Base-by-base conservation (phyloP, 345 rosid genomes). In the Salix exigua region DNA sequence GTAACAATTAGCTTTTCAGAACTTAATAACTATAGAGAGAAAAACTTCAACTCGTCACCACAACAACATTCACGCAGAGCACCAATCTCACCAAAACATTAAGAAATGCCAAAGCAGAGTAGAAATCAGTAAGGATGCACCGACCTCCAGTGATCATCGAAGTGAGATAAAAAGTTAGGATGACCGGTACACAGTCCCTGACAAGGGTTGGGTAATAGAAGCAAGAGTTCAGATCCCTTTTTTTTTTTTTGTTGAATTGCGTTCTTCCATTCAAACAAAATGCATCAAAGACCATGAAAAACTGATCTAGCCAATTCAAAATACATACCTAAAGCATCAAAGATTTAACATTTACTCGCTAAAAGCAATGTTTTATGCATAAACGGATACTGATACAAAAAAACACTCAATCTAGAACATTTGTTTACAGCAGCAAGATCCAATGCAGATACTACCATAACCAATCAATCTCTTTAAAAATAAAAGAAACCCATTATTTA, bases 401-500 rank as follows among this genome's bases (percentile, higher is more conserved):
- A 12, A 46, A 13, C 18, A 46, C 5, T 46, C 51, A 12, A 14
- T 46, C 51, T 46, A 46, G 4, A 46, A 46, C 51, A 46, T 46
- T 46, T 46, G 17, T 46, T 46, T 46, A 46, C 17, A 12, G 18
- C 17, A 46, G 51, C 51, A 46, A 46, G 51, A 46, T 16, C 51
- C 17, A 46, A 46, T 46, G 14, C 17, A 46, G 51, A 46, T 16
- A 14, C 51, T 46, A 14, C 18, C 51, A 46, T 46, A 46, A 46
- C 14, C 51, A 13, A 14, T 46, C 51, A 46, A 46, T 46, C 18
- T 12, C 17, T 4, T 3, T 12, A 14, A 46, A 4, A 16, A 4
- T 1, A 12, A 46, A 46, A 46, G 14, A 16, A 46, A 46, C 51
- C 51, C 16, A 67, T 82, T 60, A 60, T 23, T 18, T 81, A 93